A percentile compares a stretch with the other conserved stretches of the same genome.
Conservation (phyloP, 805 yeast genomes). For the Cyberlindnera suaveolens region DNA sequence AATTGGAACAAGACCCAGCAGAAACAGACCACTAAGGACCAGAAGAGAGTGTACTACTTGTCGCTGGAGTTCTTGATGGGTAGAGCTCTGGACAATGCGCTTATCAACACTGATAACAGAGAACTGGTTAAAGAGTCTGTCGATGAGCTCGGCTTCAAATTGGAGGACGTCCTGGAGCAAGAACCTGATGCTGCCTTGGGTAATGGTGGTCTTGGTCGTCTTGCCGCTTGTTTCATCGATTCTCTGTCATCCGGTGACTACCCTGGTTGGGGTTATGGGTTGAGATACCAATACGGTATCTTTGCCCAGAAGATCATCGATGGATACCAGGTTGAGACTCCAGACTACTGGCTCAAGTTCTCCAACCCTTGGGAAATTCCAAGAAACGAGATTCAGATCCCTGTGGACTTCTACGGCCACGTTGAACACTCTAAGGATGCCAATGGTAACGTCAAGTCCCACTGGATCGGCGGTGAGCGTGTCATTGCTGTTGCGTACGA, state of each 20-base stretch:
- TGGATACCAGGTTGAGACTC: slow-evolving; percentile 91
- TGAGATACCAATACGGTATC: slow-evolving; percentile 90
- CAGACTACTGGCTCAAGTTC: slow-evolving; percentile 88
- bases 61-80: slow-evolving; percentile 92
- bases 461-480: slow-evolving; percentile 88
- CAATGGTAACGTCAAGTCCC: slow-evolving; percentile 48
- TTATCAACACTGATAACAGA: slow-evolving; percentile 72
- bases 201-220: slow-evolving; percentile 91
- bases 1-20: slow-evolving; percentile 96
- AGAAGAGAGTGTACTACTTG: slow-evolving; percentile 79
- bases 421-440: slow-evolving; percentile 38
- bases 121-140: slow-evolving; percentile 49
- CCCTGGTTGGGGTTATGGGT: slow-evolving; percentile 96
- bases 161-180: slow-evolving; percentile 78
- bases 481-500: slow-evolving; percentile 88
- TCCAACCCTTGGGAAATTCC: slow-evolving; percentile 94
- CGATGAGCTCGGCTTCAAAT: slow-evolving; percentile 74
- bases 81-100: slow-evolving; percentile 88
- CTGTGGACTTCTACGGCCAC: slow-evolving; percentile 84
- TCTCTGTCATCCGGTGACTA: slow-evolving; percentile 80
- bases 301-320: slow-evolving; percentile 84
- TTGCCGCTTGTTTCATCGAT: slow-evolving; percentile 92
- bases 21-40: slow-evolving; percentile 74
- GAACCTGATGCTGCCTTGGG: slow-evolving; percentile 96
- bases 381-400: slow-evolving; percentile 79